A percentile compares a stretch with the other conserved stretches of the same genome.
These are phyloP conservation scores for Takakia lepidozioides DNA, from an alignment of 225 moss, liverwort and hornwort genomes.

Conservation along the genomic window DNA sequence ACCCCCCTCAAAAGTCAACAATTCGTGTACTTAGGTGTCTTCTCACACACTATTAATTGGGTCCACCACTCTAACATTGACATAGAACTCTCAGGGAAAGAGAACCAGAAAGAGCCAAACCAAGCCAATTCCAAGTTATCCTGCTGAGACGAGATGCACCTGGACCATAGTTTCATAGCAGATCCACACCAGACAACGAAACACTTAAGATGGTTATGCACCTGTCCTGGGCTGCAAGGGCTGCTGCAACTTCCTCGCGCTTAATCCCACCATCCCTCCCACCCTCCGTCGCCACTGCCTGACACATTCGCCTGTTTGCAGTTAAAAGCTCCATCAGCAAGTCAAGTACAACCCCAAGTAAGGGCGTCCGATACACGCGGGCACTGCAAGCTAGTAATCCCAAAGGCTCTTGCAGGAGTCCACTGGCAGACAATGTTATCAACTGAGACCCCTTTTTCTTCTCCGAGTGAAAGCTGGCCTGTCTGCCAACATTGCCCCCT, in stretches of 20 bases:
- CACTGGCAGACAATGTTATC: constrained; percentile 57
- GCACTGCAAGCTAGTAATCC: constrained; percentile 68
- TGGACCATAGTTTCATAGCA: no score
- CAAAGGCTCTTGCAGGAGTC: constrained; percentile 76
- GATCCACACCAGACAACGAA: no score
- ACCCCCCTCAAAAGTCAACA: background rate
- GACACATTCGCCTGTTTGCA: constrained; percentile 74
- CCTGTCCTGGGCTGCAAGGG: constrained; percentile 86
- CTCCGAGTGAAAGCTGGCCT: constrained; percentile 13
- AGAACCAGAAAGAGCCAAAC: no score
- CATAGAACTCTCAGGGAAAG: no score
- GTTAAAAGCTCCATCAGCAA: constrained; percentile 74
- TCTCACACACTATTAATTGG: no score
- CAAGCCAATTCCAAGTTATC: no score
- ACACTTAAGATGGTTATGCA: constrained; percentile 11
- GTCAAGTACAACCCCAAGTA: constrained; percentile 63
- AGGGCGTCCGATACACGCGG: constrained; percentile 67
- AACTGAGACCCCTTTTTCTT: constrained; percentile 27
- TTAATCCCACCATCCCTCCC: constrained; percentile 78
- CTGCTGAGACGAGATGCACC: no score
- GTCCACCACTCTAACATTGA: no score
- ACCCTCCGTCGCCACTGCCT: constrained; percentile 61
- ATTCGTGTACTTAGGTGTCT: no score
- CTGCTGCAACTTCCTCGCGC: constrained; percentile 85
- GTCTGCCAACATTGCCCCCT: constrained; percentile 18